Percentiles rank a stretch among this genome's conserved stretches.
phyloP scores from a whole-genome alignment of 1,284 basidiomycete genomes.

The Jaminaea rosea region DNA sequence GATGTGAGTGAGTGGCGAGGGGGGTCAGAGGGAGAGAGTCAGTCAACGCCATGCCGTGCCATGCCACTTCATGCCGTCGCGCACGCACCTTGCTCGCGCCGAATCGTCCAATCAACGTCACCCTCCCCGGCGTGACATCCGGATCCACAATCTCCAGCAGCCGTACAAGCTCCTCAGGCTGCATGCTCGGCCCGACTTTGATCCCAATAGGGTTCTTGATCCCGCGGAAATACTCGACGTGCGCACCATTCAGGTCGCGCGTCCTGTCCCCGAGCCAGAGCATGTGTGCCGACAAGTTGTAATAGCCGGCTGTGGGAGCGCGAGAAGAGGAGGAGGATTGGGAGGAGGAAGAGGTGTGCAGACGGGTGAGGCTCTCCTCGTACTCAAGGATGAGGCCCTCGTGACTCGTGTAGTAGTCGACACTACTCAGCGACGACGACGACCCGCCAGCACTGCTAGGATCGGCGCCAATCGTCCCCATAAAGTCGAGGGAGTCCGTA shows the following conservation, averaged over 20 bases:
- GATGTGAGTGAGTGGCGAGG: too few species aligned
- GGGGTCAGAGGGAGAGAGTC: too few species aligned
- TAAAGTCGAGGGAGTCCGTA: slow-evolving; percentile 86
- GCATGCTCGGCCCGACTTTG: slow-evolving; percentile 88
- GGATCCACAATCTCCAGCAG: slow-evolving; percentile 81
- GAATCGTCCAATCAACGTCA: slow-evolving; percentile 87
- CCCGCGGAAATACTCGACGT: slow-evolving; percentile 70
- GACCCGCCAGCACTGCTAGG: slow-evolving; percentile 49
- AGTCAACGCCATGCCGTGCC: too few species aligned
- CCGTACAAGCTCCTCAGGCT: slow-evolving; percentile 66
- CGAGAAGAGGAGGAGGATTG: slow-evolving; percentile 8
- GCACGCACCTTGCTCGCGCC: slow-evolving; percentile 67
- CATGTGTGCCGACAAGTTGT: slow-evolving; percentile 84
- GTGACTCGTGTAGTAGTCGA: slow-evolving; percentile 91
- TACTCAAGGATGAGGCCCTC: slow-evolving; percentile 89
- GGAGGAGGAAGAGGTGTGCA: slow-evolving; percentile 16
- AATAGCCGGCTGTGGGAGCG: slow-evolving; percentile 47
- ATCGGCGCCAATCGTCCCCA: slow-evolving; percentile 68
- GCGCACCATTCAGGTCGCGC: slow-evolving; percentile 81
- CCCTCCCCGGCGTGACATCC: slow-evolving; percentile 66
- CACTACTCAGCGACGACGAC: slow-evolving; percentile 53
- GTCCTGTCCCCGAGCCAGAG: slow-evolving; percentile 97
- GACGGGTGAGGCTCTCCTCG: slow-evolving; percentile 82
- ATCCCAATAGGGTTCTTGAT: slow-evolving; percentile 93
- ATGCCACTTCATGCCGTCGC: too few species aligned